Percentiles rank a stretch among this genome's conserved stretches.
Evolutionary conservation across 345 rosid species (phyloP).

Genomic region (Nephelium lappaceum): DNA sequence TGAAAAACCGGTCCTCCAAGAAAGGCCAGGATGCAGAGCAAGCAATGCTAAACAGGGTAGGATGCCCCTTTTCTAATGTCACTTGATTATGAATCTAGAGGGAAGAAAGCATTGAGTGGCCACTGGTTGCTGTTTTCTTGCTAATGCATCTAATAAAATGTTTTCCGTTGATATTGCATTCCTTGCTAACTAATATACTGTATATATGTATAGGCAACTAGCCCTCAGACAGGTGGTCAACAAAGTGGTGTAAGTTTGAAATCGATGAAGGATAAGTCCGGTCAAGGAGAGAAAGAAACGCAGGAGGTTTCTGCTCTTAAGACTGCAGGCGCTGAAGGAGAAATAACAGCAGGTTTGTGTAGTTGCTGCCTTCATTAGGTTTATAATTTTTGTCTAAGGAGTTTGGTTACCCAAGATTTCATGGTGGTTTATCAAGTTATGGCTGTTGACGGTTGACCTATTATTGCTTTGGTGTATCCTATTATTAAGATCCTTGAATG

Average conservation of each 20-base stretch:
- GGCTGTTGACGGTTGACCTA: background rate
- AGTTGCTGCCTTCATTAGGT: background rate
- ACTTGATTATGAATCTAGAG: conserved; percentile 10
- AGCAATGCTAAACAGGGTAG: conserved; percentile 69
- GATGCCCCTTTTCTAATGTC: conserved; percentile 24
- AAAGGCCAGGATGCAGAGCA: conserved; percentile 85
- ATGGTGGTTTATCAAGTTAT: background rate
- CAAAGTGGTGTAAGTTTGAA: conserved; percentile 78
- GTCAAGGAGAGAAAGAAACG: conserved; percentile 56
- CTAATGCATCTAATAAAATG: background rate
- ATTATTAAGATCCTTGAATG: background rate
- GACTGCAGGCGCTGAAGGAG: conserved; percentile 79
- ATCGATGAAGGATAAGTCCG: conserved; percentile 75
- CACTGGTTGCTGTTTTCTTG: background rate
- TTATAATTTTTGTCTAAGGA: background rate
- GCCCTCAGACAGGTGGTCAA: conserved; percentile 83
- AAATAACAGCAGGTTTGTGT: conserved; percentile 85
- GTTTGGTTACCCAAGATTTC: background rate
- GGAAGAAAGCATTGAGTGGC: conserved; percentile 4
- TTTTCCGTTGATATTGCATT: conserved; percentile 3
- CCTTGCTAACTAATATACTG: conserved; percentile 10
- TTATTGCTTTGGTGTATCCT: background rate
- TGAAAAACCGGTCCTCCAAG: conserved; percentile 77
- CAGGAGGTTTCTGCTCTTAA: conserved; percentile 70
- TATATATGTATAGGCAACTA: conserved; percentile 63